Percentiles rank a stretch among this genome's conserved stretches.
phyloP scores from a whole-genome alignment of 805 yeast genomes.

The Wickerhamiella siamensis region DNA sequence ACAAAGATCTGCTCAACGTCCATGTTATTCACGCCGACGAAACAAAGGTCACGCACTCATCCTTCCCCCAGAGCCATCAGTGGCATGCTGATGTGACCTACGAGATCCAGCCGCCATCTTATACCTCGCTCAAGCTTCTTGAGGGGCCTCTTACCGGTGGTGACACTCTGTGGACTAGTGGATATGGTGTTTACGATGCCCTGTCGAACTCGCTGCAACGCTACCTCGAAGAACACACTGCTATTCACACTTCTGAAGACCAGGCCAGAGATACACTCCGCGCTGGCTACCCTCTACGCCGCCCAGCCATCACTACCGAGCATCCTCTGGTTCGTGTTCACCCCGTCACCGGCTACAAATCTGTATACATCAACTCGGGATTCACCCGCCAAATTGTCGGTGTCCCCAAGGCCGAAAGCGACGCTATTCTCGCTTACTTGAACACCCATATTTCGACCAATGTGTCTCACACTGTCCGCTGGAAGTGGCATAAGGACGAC shows the following conservation, averaged over 20 bases:
- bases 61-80: constrained; percentile 19
- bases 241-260: constrained; percentile 45
- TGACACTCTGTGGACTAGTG: constrained; percentile 40
- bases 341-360: constrained; percentile 54
- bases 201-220: constrained; percentile 34
- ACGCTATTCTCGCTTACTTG: constrained; percentile 40
- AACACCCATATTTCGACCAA: constrained; percentile 37
- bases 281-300: constrained; percentile 51
- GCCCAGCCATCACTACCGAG: constrained; percentile 44
- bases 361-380: constrained; percentile 43
- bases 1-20: constrained; percentile 34
- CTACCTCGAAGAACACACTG: constrained; percentile 38
- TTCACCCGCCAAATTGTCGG: constrained; percentile 55
- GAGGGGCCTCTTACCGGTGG: constrained; percentile 48
- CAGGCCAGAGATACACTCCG: constrained; percentile 46
- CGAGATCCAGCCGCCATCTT: constrained; percentile 56
- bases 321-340: constrained; percentile 64
- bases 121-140: constrained; percentile 38
- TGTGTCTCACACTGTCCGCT: constrained; percentile 53
- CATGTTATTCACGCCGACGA: constrained; percentile 22
- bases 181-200: constrained; percentile 38
- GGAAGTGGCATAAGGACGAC: constrained; percentile 54
- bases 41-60: constrained; percentile 17
- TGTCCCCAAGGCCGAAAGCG: constrained; percentile 54
- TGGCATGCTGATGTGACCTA: constrained; percentile 73